These are phyloP conservation scores for Candida ulmi DNA, from an alignment of 805 yeast genomes.

Conservation along the genomic window DNA sequence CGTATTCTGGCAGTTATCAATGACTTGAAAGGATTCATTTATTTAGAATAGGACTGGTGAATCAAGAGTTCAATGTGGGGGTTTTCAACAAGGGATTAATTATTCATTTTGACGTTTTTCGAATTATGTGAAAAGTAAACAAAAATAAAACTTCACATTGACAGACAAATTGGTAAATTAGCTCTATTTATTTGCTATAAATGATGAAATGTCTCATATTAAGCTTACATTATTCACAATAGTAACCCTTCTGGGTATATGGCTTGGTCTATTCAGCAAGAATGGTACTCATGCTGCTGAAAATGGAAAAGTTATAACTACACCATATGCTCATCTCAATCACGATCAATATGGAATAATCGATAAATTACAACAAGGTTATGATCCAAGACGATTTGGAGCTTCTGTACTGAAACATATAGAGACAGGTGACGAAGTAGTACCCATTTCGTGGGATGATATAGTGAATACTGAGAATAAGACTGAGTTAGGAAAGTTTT, in stretches of 20 bases:
- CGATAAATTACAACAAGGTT: not conserved
- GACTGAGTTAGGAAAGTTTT: constrained; percentile 14
- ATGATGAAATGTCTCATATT: too few species aligned
- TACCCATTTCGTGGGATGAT: constrained; percentile 16
- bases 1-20: constrained; percentile 7
- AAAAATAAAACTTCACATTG: too few species aligned
- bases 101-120: not conserved
- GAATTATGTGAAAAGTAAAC: too few species aligned
- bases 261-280: too few species aligned
- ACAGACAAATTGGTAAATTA: too few species aligned
- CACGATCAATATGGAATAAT: not conserved
- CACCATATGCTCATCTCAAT: not conserved
- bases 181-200: too few species aligned
- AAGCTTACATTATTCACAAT: too few species aligned
- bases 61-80: not conserved
- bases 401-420: constrained; percentile 3
- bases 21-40: not conserved
- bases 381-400: constrained; percentile 11
- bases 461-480: constrained; percentile 10
- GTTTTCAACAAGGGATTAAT: too few species aligned
- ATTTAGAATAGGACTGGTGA: not conserved
- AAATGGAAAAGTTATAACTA: not conserved
- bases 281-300: too few species aligned
- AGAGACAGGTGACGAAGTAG: not conserved
- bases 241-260: too few species aligned